These are phyloP conservation scores for Kurtzmaniella cleridarum DNA, from an alignment of 805 yeast species.

Conservation along the genomic window DNA sequence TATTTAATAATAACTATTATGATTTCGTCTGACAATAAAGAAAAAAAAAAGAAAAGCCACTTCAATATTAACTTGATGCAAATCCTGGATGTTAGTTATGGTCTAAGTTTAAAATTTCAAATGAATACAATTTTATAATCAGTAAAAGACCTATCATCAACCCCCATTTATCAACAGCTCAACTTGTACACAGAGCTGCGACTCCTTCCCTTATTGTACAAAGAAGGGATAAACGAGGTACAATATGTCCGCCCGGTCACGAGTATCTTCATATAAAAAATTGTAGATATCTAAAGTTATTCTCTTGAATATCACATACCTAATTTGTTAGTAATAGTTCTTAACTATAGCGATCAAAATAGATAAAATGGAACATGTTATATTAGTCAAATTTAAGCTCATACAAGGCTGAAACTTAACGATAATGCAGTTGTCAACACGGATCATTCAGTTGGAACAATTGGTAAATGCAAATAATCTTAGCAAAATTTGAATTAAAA, in stretches of 20 bases:
- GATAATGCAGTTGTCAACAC: slow-evolving; percentile 46
- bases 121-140: slow-evolving; percentile 12
- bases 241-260: slow-evolving; percentile 51
- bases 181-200: slow-evolving; percentile 43
- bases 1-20: not conserved
- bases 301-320: slow-evolving; percentile 9
- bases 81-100: slow-evolving; percentile 3
- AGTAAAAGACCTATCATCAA: slow-evolving; percentile 44
- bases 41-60: not conserved
- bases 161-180: slow-evolving; percentile 35
- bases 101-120: slow-evolving; percentile 1
- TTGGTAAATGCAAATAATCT: slow-evolving; percentile 48
- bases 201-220: slow-evolving; percentile 40
- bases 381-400: slow-evolving; percentile 22
- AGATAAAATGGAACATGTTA: slow-evolving; percentile 2
- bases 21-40: not conserved
- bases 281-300: not conserved
- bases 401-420: slow-evolving; percentile 53
- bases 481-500: slow-evolving; percentile 20
- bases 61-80: slow-evolving; percentile 3
- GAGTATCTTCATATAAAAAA: slow-evolving; percentile 34
- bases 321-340: slow-evolving; percentile 13
- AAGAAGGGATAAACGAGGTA: slow-evolving; percentile 31
- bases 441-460: slow-evolving; percentile 48
- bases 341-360: not conserved